Conservation (phyloP, 2,329 filamentous ascomycete species). For the Penicillium sp. region DNA sequence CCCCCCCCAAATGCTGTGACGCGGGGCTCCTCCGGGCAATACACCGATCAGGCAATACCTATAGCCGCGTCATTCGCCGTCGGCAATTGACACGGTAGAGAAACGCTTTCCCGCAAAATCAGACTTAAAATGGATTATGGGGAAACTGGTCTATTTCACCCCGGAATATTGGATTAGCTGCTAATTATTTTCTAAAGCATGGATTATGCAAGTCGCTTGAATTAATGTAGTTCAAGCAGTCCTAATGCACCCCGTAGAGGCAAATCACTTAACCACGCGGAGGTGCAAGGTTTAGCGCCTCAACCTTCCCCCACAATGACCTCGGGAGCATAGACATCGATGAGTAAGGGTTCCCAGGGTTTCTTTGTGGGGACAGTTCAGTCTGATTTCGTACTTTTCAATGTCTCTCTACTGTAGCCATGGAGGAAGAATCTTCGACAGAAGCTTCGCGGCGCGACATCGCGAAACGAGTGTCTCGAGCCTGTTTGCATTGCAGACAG, state of each 20-base stretch:
- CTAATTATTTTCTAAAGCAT: too few relatives aligned
- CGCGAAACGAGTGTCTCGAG: conserved; percentile 49
- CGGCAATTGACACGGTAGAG: conserved; percentile 4
- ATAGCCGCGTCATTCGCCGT: conserved; percentile 18
- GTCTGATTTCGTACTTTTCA: not conserved
- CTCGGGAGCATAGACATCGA: conserved; percentile 11
- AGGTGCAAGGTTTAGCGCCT: not conserved
- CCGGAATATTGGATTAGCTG: too few relatives aligned
- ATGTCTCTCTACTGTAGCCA: not conserved
- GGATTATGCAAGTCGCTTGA: too few relatives aligned
- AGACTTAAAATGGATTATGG: not conserved
- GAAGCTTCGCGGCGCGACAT: conserved; percentile 16
- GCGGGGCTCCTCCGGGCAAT: conserved; percentile 1
- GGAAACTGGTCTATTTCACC: too few relatives aligned
- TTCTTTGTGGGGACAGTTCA: conserved; percentile 12
- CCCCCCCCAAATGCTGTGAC: not conserved
- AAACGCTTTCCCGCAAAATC: not conserved
- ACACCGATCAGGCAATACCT: not conserved
- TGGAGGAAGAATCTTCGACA: conserved; percentile 9
- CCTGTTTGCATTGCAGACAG: conserved; percentile 50
- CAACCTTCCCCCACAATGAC: conserved; percentile 1
- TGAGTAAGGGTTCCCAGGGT: conserved; percentile 15
- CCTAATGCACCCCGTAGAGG: not conserved
- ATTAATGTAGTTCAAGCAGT: too few relatives aligned
- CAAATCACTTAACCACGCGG: not conserved